phyloP scores from a whole-genome alignment of 1,139 yeast genomes.

The Scheffersomyces parashehatae region DNA sequence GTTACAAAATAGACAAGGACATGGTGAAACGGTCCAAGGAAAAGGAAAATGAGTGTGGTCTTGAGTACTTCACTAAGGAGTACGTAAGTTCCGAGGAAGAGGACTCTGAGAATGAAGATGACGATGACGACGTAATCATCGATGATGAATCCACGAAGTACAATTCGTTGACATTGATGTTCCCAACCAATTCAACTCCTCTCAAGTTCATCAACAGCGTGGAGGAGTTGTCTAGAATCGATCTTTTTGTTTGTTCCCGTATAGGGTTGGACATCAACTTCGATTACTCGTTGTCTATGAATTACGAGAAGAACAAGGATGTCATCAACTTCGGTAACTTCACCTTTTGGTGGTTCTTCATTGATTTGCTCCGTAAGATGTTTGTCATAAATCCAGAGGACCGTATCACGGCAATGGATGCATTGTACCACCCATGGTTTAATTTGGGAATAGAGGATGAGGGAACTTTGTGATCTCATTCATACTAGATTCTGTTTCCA shows the following conservation, averaged over 20 bases:
- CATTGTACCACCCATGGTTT: constrained; percentile 78
- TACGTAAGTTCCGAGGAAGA: constrained; percentile 12
- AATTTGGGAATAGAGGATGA: constrained; percentile 74
- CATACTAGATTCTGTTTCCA: too few relatives aligned
- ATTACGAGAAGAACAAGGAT: constrained; percentile 43
- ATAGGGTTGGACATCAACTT: constrained; percentile 44
- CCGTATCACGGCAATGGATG: constrained; percentile 67
- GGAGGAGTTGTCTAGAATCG: constrained; percentile 51
- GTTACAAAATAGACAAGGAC: constrained; percentile 38
- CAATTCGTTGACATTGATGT: constrained; percentile 30
- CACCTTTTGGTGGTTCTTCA: constrained; percentile 74
- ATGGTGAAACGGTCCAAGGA: constrained; percentile 39
- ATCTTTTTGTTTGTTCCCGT: constrained; percentile 42
- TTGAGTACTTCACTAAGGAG: constrained; percentile 39
- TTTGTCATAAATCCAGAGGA: constrained; percentile 64
- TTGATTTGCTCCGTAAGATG: constrained; percentile 63
- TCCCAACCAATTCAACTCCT: constrained; percentile 41
- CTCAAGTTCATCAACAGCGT: constrained; percentile 55
- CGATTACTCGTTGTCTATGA: constrained; percentile 40
- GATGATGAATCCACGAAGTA: constrained; percentile 30
- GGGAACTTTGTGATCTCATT: constrained; percentile 43
- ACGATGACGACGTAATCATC: constrained; percentile 28
- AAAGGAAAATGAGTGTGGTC: constrained; percentile 44
- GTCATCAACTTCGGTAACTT: constrained; percentile 52
- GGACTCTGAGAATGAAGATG: constrained; percentile 21